Percentiles rank a stretch among this genome's conserved stretches.
These are phyloP conservation scores for Lotmaria passim DNA, from an alignment of 208 protist genomes.

Conservation along the genomic window DNA sequence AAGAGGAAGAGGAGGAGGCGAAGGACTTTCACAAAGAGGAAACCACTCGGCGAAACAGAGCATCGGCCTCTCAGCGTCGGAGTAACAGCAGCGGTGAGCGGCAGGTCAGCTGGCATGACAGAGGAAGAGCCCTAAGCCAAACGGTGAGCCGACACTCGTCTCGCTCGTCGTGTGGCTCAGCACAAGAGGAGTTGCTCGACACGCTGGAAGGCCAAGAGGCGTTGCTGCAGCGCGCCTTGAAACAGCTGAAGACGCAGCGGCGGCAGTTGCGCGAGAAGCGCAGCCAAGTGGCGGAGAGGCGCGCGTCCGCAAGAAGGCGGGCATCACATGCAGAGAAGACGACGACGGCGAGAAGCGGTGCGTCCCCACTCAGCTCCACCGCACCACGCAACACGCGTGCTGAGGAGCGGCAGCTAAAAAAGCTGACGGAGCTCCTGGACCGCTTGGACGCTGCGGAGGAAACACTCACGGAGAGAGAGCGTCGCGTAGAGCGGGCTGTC, in stretches of 20 bases:
- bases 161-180: slow-evolving; percentile 15
- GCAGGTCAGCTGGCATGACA: not conserved
- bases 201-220: slow-evolving; percentile 35
- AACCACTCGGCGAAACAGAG: too few species aligned
- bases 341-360: not conserved
- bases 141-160: slow-evolving; percentile 18
- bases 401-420: not conserved
- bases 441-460: slow-evolving; percentile 36
- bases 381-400: too few species aligned
- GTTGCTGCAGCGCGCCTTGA: slow-evolving; percentile 27
- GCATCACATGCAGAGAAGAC: not conserved
- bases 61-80: not conserved
- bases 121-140: not conserved
- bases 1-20: not conserved
- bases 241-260: slow-evolving; percentile 36
- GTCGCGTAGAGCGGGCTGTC: slow-evolving; percentile 36
- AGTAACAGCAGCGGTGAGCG: not conserved
- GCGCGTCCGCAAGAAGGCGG: not conserved
- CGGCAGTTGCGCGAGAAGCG: slow-evolving; percentile 26
- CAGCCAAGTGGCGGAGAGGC: slow-evolving; percentile 8
- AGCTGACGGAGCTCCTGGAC: slow-evolving; percentile 31
- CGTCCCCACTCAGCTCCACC: not conserved
- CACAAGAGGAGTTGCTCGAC: slow-evolving; percentile 25
- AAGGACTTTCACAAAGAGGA: too few species aligned
- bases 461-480: slow-evolving; percentile 39